Base-by-base conservation (phyloP, 1,284 basidiomycete species). In the Ceratobasidium sp. region DNA sequence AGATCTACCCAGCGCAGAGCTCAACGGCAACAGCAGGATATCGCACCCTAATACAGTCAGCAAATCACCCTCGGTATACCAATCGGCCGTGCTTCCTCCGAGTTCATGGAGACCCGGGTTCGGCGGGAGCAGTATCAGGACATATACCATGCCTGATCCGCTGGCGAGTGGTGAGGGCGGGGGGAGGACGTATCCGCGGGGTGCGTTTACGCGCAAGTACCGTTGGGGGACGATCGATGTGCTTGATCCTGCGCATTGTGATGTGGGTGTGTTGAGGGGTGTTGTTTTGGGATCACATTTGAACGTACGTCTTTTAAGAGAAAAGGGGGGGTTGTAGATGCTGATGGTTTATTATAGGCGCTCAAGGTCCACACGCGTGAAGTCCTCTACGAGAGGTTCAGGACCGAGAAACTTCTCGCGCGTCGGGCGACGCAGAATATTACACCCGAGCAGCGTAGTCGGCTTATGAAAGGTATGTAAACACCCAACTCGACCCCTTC, bases 141-240 rank as follows among this genome's bases (percentile, higher is more conserved):
- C 46, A 7, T 49, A 18, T 18, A 49, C 12, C 9, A 49, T 18
- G 46, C 12, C 46, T 13, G 46, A 13, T 18, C 46, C 82, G 49
- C 82, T 83, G 3, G 49, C 13, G 80, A 82, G 26, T 55, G 61
- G 76, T 78, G 83, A 82, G 80, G 64, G 58, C 76, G 69, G 88
- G 86, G 51, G 77, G 86, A 85, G 81, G 28, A 66, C 84, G 88
- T 89, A 91, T 82, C 85, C 94, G 83, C 90, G 88, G 84, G 92
- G 93, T 70, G 87, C 92, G 77, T 95, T 94, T 84, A 87, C 90
- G 51, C 87, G 94, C 79, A 91, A 90, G 83, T 95, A 92, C 84
- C 86, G 94, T 82, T 95, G 94, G 94, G 94, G 94, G 23, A 93
- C 89, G 28, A 88, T 95, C 79, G 94, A 95, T 84, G 94, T 95